These are phyloP conservation scores for Coemansia sp. DNA, from an alignment of 192 early-diverging fungal species.

Conservation along the genomic window DNA sequence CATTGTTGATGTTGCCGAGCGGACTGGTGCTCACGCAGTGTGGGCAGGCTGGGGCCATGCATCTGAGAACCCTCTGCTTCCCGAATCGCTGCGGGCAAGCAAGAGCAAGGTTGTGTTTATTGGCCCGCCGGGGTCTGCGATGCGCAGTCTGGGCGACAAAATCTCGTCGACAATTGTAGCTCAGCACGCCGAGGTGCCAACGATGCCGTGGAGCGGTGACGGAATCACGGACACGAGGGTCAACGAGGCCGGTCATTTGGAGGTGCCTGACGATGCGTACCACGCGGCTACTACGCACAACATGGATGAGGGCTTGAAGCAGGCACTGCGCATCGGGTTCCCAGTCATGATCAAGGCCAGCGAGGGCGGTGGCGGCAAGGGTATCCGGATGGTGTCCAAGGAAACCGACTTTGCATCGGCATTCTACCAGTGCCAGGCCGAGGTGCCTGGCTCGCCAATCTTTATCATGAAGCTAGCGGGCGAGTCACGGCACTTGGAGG, in stretches of 20 bases:
- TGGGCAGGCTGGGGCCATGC: conserved; percentile 99
- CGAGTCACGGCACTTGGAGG: conserved; percentile 93
- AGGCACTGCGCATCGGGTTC: conserved; percentile 89
- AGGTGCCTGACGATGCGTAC: conserved; percentile 81
- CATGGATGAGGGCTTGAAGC: conserved; percentile 79
- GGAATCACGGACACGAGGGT: conserved; percentile 73
- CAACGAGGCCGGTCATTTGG: conserved; percentile 72
- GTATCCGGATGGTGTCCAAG: conserved; percentile 91
- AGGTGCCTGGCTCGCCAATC: conserved; percentile 96
- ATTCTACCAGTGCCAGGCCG: conserved; percentile 87
- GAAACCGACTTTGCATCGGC: conserved; percentile 69
- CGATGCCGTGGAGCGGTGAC: conserved; percentile 92
- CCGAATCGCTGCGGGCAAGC: conserved; percentile 82
- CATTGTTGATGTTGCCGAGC: conserved; percentile 97
- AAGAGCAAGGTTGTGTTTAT: conserved; percentile 90
- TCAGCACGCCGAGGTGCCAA: conserved; percentile 94
- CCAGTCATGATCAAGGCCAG: conserved; percentile 99
- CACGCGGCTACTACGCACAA: conserved; percentile 79
- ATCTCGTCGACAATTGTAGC: conserved; percentile 99
- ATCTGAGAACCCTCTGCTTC: conserved; percentile 95
- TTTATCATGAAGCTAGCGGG: conserved; percentile 98
- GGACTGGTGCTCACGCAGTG: conserved; percentile 81
- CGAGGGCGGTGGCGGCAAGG: conserved; percentile 98
- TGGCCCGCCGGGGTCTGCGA: conserved; percentile 93
- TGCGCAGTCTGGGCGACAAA: conserved; percentile 99